phyloP scores from a whole-genome alignment of 331 rosid species.

The Malus hybrid region DNA sequence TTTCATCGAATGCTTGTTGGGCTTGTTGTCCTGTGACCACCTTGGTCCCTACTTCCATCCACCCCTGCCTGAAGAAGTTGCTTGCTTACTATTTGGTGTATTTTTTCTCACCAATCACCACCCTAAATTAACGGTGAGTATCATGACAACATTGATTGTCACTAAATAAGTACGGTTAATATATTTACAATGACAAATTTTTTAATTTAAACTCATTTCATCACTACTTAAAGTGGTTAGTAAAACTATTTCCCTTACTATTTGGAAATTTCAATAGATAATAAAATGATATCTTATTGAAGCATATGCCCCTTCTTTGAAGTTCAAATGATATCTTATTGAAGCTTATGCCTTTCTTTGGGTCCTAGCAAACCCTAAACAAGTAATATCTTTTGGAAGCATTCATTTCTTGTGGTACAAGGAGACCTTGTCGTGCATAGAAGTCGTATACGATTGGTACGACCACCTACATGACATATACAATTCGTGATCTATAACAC shows the following conservation, averaged over 20 bases:
- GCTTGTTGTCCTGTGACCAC: no score
- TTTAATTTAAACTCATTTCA: not conserved
- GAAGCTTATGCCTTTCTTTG: no score
- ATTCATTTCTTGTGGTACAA: not conserved
- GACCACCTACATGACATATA: not conserved
- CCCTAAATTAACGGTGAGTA: not conserved
- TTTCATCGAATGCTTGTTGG: no score
- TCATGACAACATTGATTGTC: not conserved
- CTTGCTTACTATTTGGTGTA: not conserved
- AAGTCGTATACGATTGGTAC: not conserved
- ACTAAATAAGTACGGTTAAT: no score
- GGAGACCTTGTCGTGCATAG: not conserved
- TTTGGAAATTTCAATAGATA: not conserved
- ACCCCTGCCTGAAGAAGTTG: no score
- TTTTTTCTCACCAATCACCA: not conserved
- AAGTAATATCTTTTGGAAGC: not conserved
- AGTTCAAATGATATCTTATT: no score
- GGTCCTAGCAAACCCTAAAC: not conserved
- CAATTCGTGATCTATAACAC: not conserved
- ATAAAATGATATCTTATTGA: no score
- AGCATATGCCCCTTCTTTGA: no score
- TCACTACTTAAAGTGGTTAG: not conserved
- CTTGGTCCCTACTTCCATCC: no score
- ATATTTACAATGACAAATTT: not conserved
- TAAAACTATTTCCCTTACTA: not conserved